A percentile compares a stretch with the other conserved stretches of the same genome.
These are phyloP conservation scores for Pseudodiploospora longispora DNA, from an alignment of 2,329 filamentous ascomycete genomes.

Conservation along the genomic window DNA sequence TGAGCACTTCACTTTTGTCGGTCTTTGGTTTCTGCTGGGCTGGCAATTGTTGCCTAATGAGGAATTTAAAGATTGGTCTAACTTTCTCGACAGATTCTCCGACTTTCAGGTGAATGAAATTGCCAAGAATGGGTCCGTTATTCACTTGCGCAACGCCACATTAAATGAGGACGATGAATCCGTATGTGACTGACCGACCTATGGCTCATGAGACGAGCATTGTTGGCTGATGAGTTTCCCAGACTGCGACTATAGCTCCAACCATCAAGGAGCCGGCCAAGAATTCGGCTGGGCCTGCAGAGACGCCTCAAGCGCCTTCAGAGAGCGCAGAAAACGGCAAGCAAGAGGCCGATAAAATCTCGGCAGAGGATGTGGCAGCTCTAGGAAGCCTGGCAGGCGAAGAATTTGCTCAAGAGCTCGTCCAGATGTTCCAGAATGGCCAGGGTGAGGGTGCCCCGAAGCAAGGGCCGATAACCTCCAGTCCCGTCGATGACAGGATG, in stretches of 20 bases:
- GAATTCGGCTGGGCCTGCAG: background rate
- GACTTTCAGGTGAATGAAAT: constrained; percentile 94
- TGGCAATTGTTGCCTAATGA: background rate
- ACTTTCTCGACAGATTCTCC: constrained; percentile 54
- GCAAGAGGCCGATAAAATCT: constrained; percentile 17
- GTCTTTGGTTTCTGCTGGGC: too few relatives aligned
- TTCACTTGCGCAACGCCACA: constrained; percentile 56
- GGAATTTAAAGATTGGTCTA: background rate
- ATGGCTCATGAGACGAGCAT: too few relatives aligned
- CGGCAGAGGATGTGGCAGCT: constrained; percentile 24
- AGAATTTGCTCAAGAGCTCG: constrained; percentile 30
- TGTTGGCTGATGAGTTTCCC: too few relatives aligned
- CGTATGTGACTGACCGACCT: too few relatives aligned
- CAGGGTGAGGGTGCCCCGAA: constrained; percentile 20
- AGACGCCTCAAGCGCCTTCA: constrained; percentile 7
- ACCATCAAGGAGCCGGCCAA: too few relatives aligned
- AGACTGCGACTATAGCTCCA: too few relatives aligned
- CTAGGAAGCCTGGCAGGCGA: constrained; percentile 33
- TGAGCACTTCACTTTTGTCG: constrained; percentile 11
- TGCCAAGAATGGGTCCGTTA: constrained; percentile 61
- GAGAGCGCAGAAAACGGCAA: background rate
- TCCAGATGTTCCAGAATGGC: constrained; percentile 32
- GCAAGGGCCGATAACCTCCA: constrained; percentile 29
- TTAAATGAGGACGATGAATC: constrained; percentile 9
- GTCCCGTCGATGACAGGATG: constrained; percentile 35